Evolutionary conservation across 1,284 basidiomycete genomes (phyloP).

Genomic region (Moniliophthora roreri): DNA sequence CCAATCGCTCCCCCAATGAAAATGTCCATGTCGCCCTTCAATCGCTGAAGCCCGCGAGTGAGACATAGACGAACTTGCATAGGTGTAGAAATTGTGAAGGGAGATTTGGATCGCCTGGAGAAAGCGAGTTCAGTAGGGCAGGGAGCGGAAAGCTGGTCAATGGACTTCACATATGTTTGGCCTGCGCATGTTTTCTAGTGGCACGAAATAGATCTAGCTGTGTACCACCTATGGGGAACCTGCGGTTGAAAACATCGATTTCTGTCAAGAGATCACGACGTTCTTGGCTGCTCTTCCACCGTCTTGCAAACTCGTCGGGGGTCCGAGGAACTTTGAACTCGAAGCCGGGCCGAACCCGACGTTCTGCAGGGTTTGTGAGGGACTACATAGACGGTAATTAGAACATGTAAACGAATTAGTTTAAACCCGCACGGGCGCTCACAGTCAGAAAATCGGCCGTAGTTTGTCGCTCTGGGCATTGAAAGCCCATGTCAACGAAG

Average conservation of each 20-base stretch:
- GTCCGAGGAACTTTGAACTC: slow-evolving; percentile 51
- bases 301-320: slow-evolving; percentile 49
- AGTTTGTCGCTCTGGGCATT: slow-evolving; percentile 57
- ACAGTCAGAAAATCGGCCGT: slow-evolving; percentile 66
- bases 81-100: slow-evolving; percentile 37
- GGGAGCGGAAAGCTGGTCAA: not conserved
- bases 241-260: slow-evolving; percentile 31
- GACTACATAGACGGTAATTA: slow-evolving; percentile 21
- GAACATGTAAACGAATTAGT: too few relatives aligned
- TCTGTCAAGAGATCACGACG: slow-evolving; percentile 31
- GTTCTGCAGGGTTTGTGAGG: slow-evolving; percentile 60
- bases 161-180: slow-evolving; percentile 30
- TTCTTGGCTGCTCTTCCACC: slow-evolving; percentile 29
- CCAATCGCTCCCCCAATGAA: not conserved
- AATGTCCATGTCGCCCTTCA: slow-evolving; percentile 38
- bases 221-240: slow-evolving; percentile 34
- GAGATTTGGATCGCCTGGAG: slow-evolving; percentile 19
- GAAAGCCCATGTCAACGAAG: slow-evolving; percentile 71
- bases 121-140: not conserved
- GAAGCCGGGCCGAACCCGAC: slow-evolving; percentile 43
- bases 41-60: slow-evolving; percentile 55
- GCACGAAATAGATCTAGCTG: slow-evolving; percentile 33
- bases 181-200: slow-evolving; percentile 36
- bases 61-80: slow-evolving; percentile 59
- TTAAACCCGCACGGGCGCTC: not conserved